These are phyloP conservation scores for Globisporangium acanthophoron DNA, from an alignment of 352 stramenopile genomes.

Conservation along the genomic window DNA sequence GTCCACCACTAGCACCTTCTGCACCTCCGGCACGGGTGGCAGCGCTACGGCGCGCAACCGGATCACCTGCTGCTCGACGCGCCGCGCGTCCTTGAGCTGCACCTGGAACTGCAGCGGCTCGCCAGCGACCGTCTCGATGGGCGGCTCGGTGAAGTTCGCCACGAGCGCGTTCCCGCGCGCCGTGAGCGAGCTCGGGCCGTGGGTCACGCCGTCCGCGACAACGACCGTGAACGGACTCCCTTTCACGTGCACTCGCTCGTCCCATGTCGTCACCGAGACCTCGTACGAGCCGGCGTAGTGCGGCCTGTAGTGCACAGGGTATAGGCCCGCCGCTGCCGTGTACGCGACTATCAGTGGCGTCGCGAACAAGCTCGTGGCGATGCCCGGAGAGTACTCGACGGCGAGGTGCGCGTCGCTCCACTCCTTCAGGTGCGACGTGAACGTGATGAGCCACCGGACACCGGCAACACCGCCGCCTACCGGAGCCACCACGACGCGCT, in stretches of 20 bases:
- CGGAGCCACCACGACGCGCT: conserved; percentile 14
- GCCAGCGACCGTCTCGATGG: conserved; percentile 50
- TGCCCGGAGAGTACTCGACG: conserved; percentile 56
- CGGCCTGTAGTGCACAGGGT: conserved; percentile 90
- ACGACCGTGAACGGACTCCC: conserved; percentile 87
- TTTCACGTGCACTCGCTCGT: conserved; percentile 68
- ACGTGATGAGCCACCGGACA: conserved; percentile 90
- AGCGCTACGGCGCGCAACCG: conserved; percentile 52
- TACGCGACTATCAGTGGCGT: conserved; percentile 47
- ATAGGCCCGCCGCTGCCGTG: conserved; percentile 61
- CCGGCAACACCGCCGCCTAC: conserved; percentile 21
- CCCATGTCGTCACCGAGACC: conserved; percentile 77
- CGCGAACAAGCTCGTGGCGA: conserved; percentile 32
- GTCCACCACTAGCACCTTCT: conserved; percentile 39
- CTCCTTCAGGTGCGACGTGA: conserved; percentile 82
- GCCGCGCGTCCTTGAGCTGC: conserved; percentile 85
- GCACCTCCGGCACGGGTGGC: conserved; percentile 39
- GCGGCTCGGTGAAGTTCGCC: conserved; percentile 46
- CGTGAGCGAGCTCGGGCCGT: conserved; percentile 71
- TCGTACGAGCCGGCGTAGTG: conserved; percentile 88
- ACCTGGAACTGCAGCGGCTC: conserved; percentile 79
- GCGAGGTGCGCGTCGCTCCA: conserved; percentile 67
- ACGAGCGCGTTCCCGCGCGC: conserved; percentile 68
- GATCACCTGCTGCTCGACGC: conserved; percentile 63
- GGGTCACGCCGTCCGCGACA: conserved; percentile 61